phyloP scores from a whole-genome alignment of 2,329 filamentous ascomycete species.

The Sporothrix phasma region DNA sequence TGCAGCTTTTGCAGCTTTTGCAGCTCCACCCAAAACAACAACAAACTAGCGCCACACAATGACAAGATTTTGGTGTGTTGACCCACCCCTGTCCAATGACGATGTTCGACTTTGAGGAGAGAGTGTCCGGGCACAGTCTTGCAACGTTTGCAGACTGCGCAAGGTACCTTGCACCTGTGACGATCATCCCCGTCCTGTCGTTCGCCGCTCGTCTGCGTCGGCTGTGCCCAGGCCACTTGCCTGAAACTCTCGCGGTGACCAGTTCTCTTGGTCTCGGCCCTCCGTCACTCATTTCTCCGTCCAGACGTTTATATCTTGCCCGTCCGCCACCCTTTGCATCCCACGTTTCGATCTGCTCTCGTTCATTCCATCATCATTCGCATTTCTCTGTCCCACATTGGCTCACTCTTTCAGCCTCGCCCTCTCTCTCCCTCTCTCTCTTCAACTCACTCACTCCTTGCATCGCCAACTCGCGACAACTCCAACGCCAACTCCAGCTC shows the following conservation, averaged over 20 bases:
- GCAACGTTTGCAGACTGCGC: background rate
- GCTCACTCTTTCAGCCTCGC: background rate
- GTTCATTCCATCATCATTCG: conserved; percentile 2
- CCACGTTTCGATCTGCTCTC: background rate
- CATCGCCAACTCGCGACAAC: no score
- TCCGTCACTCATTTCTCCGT: background rate
- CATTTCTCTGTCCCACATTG: background rate
- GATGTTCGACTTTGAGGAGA: background rate
- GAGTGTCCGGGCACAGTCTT: background rate
- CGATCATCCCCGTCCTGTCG: background rate
- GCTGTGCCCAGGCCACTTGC: background rate
- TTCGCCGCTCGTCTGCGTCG: background rate
- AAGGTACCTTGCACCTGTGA: background rate
- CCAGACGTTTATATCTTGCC: conserved; percentile 4
- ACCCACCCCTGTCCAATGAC: conserved; percentile 1
- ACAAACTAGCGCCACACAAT: background rate
- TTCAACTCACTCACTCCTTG: background rate
- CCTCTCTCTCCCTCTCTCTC: background rate
- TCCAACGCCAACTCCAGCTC: no score
- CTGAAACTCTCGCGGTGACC: conserved; percentile 4
- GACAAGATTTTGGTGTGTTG: background rate
- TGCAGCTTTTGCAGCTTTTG: background rate
- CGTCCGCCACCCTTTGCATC: background rate
- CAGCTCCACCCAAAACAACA: background rate
- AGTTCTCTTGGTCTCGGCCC: background rate